These are phyloP conservation scores for Cryptococcus sp. DNA, from an alignment of 1,284 basidiomycete species.

Conservation along the genomic window DNA sequence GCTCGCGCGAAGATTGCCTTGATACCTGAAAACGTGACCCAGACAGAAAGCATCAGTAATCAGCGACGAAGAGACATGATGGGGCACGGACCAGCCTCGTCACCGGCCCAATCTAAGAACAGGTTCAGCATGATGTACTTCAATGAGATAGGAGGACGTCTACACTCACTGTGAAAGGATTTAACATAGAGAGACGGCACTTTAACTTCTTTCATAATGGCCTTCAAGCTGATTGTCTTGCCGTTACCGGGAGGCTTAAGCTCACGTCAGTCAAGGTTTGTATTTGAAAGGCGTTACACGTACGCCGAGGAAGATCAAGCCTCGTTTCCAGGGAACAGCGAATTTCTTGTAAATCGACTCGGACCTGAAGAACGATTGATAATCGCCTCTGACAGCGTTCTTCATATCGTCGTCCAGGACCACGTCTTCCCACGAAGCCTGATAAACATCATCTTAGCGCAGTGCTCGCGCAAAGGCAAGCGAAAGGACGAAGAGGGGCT, in stretches of 20 bases:
- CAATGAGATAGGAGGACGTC: no score
- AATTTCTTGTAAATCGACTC: conserved; percentile 69
- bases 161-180: conserved; percentile 49
- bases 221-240: conserved; percentile 77
- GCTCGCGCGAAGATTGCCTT: conserved; percentile 37
- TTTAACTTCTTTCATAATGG: conserved; percentile 48
- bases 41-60: background rate
- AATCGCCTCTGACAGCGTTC: conserved; percentile 65
- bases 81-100: conserved; percentile 26
- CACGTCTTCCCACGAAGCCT: conserved; percentile 56
- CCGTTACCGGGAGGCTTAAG: conserved; percentile 64
- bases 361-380: conserved; percentile 73
- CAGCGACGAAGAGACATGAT: background rate
- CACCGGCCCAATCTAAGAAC: conserved; percentile 21
- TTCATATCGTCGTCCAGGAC: conserved; percentile 74
- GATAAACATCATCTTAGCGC: background rate
- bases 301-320: conserved; percentile 47
- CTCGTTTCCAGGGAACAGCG: conserved; percentile 74
- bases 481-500: conserved; percentile 34
- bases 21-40: conserved; percentile 20
- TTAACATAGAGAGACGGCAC: conserved; percentile 73
- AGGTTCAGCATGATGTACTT: background rate
- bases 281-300: background rate
- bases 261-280: no score
- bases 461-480: background rate